Evolutionary conservation across 2,329 filamentous ascomycete genomes (phyloP).

Genomic region (Cladophialophora exuberans): DNA sequence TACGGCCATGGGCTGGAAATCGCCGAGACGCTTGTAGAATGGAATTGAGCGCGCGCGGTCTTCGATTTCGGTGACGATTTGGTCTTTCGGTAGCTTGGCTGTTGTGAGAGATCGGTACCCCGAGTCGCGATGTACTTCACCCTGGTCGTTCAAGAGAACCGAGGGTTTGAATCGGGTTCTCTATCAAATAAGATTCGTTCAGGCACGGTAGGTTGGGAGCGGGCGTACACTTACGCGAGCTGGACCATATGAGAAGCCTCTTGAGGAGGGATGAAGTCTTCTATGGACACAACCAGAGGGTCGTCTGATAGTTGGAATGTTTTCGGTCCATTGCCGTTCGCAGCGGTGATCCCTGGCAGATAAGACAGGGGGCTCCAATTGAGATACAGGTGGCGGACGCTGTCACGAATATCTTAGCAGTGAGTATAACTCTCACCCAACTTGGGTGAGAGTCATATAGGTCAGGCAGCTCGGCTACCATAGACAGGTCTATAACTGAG

Average conservation of each 20-base stretch:
- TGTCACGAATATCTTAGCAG: no score
- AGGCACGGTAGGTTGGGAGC: neutral
- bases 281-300: neutral
- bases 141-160: neutral
- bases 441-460: no score
- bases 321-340: neutral
- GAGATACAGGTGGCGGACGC: neutral
- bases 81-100: conserved; percentile 2
- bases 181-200: neutral
- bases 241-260: conserved; percentile 4
- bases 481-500: no score
- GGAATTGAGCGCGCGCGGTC: neutral
- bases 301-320: conserved; percentile 2
- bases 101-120: conserved; percentile 1
- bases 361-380: neutral
- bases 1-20: neutral
- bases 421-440: no score
- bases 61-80: neutral
- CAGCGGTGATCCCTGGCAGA: neutral
- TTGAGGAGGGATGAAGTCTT: conserved; percentile 3
- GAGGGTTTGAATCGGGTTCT: conserved; percentile 1
- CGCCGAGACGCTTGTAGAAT: neutral
- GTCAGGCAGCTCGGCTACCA: no score
- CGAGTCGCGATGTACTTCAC: conserved; percentile 2
- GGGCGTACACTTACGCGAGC: neutral